Evolutionary conservation across 2,329 filamentous ascomycete species (phyloP), one percentile per base, ranked within the genome.

Genomic region (Lasiodiplodia citricola): DNA sequence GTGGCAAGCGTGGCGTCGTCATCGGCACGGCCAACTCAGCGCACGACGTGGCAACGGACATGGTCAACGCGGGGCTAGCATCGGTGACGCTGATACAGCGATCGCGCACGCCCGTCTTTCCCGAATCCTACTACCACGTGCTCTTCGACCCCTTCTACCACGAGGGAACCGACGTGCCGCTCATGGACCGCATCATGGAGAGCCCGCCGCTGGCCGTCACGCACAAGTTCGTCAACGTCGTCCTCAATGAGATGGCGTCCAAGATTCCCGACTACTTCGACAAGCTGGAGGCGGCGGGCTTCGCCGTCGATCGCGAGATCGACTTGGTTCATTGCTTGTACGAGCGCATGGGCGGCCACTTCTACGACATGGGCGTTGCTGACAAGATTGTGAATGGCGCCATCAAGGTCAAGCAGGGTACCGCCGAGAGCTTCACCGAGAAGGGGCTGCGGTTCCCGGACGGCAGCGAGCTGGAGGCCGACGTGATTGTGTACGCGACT

Each of bases 41-140:
- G 60, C 83, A 85, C 73, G 83, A 85, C 71, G 79, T 85, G 28
- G 81, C 83, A 2, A 79, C 84, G 72, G 82, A 85, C 72, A 84
- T 84, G 78, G 76, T 79, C 47, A 77, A 80, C 25, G 80, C 80
- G 7, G 79, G 79, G 4, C 71, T 81, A 62, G 76, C 79, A 37
- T 78, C 81, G 16, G 74, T 82, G n/a, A 85, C 83, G 14, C 82
- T 85, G 71, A 73, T 85, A 0, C 84, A 85, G 70, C 79, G 83
- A 37, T 77, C 74, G 56, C 77, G 75, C 10, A 85, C 83, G 44
- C 80, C 75, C 76, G 76, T 79, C 25, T 68, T 79, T 14, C 74
- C 76, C 8, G 75, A 66, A 74, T 77, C 38, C 47, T 52, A 56
- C 16, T 57, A 65, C 52, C 55, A 50, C 51, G 52, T 28, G 14